These are phyloP conservation scores for Jaltomata sinuosa DNA, from an alignment of 257 asterid genomes.

Conservation along the genomic window DNA sequence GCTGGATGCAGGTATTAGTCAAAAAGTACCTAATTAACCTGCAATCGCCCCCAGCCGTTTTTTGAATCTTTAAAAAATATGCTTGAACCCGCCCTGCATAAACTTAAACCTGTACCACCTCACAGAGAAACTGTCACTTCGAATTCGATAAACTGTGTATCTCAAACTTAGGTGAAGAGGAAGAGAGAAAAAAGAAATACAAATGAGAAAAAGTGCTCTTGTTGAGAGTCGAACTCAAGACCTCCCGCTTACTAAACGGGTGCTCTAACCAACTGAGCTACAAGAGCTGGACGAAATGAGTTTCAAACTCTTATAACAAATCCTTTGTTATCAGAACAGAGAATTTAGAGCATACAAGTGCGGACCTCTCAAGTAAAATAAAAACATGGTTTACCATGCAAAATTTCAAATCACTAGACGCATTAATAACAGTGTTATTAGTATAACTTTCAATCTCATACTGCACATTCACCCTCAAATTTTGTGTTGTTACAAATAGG, in stretches of 20 bases:
- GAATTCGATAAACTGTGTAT: no score
- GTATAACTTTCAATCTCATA: background rate
- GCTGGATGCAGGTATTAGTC: no score
- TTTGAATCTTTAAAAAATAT: background rate
- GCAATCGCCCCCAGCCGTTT: no score
- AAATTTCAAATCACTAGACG: background rate
- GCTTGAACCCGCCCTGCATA: background rate
- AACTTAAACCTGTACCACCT: no score
- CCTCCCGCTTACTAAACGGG: conserved; percentile 99
- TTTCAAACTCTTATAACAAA: rapidly evolving
- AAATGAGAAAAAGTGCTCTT: conserved; percentile 15
- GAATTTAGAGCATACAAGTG: no score
- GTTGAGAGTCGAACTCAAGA: conserved; percentile 92
- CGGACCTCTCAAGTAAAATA: background rate
- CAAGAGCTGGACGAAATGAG: conserved; percentile 30
- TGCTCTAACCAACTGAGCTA: conserved; percentile 99
- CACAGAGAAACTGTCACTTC: no score
- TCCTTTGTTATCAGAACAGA: no score
- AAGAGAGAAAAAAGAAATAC: background rate
- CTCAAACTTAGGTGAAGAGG: background rate
- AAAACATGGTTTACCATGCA: background rate
- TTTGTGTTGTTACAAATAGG: background rate
- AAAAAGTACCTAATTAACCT: no score
- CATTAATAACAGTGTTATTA: background rate
- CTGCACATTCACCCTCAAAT: background rate